Base-by-base conservation (phyloP, 208 protist species). In the Leishmania arabica region DNA sequence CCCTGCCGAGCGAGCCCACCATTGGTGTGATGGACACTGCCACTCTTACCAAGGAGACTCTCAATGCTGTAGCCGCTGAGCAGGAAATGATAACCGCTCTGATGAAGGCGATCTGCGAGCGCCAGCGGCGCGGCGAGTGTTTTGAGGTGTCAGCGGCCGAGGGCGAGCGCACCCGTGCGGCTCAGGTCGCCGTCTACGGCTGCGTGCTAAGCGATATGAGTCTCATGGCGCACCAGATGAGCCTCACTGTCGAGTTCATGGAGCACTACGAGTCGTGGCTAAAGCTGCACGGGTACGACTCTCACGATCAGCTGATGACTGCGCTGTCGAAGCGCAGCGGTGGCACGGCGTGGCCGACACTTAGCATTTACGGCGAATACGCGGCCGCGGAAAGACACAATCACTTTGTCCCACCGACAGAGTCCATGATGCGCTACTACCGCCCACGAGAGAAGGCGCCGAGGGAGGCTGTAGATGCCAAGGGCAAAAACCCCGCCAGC, bases 151-250 rank as follows among this genome's bases (percentile, higher is more conserved):
- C 82, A 17, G 77, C 84, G 9, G 89, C 90, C 53, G 85, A 93
- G 78, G 71, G 85, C 11, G 66, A 88, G 79, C 86, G 84, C 65
- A 91, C 84, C 75, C 92, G 91, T 66, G 75, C 72, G 42, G 94
- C 94, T 9, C 85, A 89, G 68, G 83, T 93, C 37, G 86, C 89
- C 19, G 92, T 97, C 11, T 97, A 96, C 87, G 90, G 93, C 40
- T 95, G 91, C 77, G 75, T 97, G 62, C 69, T 93, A 17, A 95
- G 91, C 73, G 92, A 97, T 77, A 94, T 94, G 84, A 90, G 79
- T 42, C 86, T 95, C 37, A 92, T 97, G 87, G 66, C 77, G 2
- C 68, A 86, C 58, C 92, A 96, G 70, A 86, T 92, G 81, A 75
- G 70, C 40, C 73, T 89, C 34, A 81, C 78, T 8, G 74, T 69